A percentile compares a stretch with the other conserved stretches of the same genome.
phyloP scores from a whole-genome alignment of 805 yeast genomes.

The Blastobotrys chiropterorum region DNA sequence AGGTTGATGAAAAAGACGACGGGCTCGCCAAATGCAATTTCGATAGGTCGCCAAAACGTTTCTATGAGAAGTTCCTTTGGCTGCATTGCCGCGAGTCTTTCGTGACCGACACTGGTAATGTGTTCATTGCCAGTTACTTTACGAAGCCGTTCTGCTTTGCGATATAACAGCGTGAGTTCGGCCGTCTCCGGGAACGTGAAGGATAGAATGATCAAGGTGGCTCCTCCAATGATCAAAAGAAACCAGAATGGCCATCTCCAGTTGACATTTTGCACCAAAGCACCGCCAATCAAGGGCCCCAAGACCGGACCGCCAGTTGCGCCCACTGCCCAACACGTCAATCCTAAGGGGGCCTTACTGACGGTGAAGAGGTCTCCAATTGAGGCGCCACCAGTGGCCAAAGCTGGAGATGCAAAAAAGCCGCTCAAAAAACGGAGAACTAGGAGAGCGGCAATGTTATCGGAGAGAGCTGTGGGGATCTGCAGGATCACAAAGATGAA shows the following conservation, averaged over 20 bases:
- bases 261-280: constrained; percentile 39
- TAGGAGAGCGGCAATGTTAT: constrained; percentile 44
- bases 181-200: constrained; percentile 48
- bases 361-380: constrained; percentile 42
- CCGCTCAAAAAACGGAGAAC: constrained; percentile 65
- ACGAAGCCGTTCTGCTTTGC: constrained; percentile 45
- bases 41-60: constrained; percentile 29
- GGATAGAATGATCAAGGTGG: constrained; percentile 31
- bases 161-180: constrained; percentile 37
- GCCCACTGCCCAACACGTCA: constrained; percentile 49
- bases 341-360: constrained; percentile 40
- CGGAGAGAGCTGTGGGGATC: constrained; percentile 45
- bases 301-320: constrained; percentile 48
- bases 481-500: constrained; percentile 45
- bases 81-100: neutral
- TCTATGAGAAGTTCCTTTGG: neutral
- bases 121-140: constrained; percentile 38
- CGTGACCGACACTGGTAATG: neutral
- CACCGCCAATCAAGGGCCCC: constrained; percentile 53
- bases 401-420: constrained; percentile 70
- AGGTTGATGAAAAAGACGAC: constrained; percentile 43
- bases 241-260: constrained; percentile 55
- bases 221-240: constrained; percentile 34
- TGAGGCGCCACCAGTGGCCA: constrained; percentile 72
- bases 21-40: constrained; percentile 44